Evolutionary conservation across 176 grass and related monocot species (phyloP).

Genomic region (Oryza meridionalis): DNA sequence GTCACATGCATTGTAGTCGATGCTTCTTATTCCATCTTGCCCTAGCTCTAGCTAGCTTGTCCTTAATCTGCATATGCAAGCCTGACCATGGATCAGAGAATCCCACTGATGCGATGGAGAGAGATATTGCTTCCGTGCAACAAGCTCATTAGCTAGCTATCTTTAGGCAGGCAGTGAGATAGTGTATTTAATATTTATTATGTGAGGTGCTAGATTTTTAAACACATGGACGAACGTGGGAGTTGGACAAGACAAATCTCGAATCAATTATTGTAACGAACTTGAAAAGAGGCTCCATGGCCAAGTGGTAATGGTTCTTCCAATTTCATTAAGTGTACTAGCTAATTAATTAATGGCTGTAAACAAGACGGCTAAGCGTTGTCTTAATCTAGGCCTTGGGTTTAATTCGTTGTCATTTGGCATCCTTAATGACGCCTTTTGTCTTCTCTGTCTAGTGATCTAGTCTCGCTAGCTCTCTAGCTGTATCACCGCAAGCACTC

Average conservation of each 20-base stretch:
- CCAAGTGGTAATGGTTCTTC: conserved; percentile 43
- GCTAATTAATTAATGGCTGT: conserved; percentile 12
- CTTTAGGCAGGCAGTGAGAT: neutral
- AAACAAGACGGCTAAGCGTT: conserved; percentile 23
- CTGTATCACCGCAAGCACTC: neutral
- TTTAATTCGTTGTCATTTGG: conserved; percentile 34
- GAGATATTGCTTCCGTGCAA: conserved; percentile 27
- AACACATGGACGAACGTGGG: conserved; percentile 48
- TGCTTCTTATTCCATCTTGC: conserved; percentile 68
- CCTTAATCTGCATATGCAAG: conserved; percentile 20
- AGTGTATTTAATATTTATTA: neutral
- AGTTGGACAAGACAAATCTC: conserved; percentile 15
- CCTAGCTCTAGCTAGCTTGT: conserved; percentile 13
- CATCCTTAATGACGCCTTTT: conserved; percentile 41
- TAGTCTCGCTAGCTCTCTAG: neutral
- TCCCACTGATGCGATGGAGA: conserved; percentile 23
- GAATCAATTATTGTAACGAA: conserved; percentile 13
- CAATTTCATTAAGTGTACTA: conserved; percentile 2
- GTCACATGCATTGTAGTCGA: conserved; percentile 54
- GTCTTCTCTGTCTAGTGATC: neutral
- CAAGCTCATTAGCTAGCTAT: neutral
- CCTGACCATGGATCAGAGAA: conserved; percentile 45
- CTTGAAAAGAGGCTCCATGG: conserved; percentile 15
- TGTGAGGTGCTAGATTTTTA: conserved; percentile 35
- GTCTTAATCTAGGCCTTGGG: conserved; percentile 23